These are phyloP conservation scores for Starmerella stellata DNA, from an alignment of 805 yeast genomes.

Conservation along the genomic window DNA sequence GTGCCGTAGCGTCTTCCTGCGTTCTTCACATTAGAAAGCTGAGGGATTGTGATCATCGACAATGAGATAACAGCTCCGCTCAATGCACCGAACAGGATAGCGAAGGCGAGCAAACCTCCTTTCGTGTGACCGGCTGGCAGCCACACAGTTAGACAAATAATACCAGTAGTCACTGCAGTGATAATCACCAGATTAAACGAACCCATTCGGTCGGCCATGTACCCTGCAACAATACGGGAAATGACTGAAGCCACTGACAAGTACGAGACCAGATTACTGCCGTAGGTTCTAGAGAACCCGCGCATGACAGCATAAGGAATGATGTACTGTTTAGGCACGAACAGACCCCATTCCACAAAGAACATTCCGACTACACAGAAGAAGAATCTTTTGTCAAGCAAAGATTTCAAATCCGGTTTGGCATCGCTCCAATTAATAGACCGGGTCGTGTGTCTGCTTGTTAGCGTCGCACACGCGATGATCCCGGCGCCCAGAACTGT, in stretches of 20 bases:
- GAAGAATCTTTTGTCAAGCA: constrained; percentile 17
- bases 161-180: constrained; percentile 28
- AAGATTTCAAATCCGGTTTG: constrained; percentile 17
- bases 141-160: constrained; percentile 36
- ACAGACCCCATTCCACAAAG: constrained; percentile 32
- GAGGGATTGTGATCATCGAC: constrained; percentile 49
- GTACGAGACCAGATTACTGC: constrained; percentile 29
- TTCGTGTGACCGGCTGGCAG: constrained; percentile 30
- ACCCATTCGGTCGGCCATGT: constrained; percentile 36
- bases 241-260: constrained; percentile 32
- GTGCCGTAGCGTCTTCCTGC: constrained; percentile 55
- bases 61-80: constrained; percentile 31
- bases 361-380: constrained; percentile 20
- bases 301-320: constrained; percentile 37
- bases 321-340: constrained; percentile 35
- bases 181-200: constrained; percentile 36
- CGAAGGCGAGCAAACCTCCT: constrained; percentile 38
- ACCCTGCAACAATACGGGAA: constrained; percentile 40
- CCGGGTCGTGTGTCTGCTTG: constrained; percentile 20
- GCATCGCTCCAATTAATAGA: constrained; percentile 18
- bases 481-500: constrained; percentile 15
- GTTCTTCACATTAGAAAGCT: constrained; percentile 38
- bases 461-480: constrained; percentile 23
- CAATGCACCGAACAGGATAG: constrained; percentile 21
- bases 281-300: constrained; percentile 23